Evolutionary conservation across 2,329 filamentous ascomycete genomes (phyloP).

Genomic region (Pseudogymnoascus sp.): DNA sequence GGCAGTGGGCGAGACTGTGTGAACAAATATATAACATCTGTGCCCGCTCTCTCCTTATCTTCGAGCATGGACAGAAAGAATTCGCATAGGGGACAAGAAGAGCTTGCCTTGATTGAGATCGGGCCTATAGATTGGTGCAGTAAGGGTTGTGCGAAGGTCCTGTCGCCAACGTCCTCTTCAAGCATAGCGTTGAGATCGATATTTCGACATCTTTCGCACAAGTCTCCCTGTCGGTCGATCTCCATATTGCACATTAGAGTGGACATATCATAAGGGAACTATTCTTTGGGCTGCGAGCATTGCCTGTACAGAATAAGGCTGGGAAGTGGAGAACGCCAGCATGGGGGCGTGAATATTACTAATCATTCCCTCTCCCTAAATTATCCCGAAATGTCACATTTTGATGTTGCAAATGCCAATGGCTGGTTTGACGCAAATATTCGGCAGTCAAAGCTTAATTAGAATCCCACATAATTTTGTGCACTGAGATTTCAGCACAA

Average conservation of each 20-base stretch:
- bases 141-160: not conserved
- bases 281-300: not conserved
- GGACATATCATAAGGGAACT: not conserved
- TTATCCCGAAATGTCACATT: too few relatives aligned
- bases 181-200: not conserved
- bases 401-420: not conserved
- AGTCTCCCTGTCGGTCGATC: not conserved
- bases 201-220: not conserved
- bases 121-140: not conserved
- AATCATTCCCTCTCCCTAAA: not conserved
- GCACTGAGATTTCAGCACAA: not conserved
- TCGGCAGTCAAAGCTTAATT: slow-evolving; percentile 6
- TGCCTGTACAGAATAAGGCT: not conserved
- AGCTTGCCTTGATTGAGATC: not conserved
- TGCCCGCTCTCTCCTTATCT: not conserved
- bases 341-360: not conserved
- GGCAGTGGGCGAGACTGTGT: not conserved
- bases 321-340: not conserved
- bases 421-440: not conserved
- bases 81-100: not conserved
- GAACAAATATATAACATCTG: not conserved
- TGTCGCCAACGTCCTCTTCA: not conserved
- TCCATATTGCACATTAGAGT: not conserved
- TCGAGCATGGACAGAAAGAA: not conserved
- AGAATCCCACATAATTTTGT: not conserved